A percentile compares a stretch with the other conserved stretches of the same genome.
Conservation (phyloP, 2,329 filamentous ascomycete species). For the Colletotrichum sublineola region DNA sequence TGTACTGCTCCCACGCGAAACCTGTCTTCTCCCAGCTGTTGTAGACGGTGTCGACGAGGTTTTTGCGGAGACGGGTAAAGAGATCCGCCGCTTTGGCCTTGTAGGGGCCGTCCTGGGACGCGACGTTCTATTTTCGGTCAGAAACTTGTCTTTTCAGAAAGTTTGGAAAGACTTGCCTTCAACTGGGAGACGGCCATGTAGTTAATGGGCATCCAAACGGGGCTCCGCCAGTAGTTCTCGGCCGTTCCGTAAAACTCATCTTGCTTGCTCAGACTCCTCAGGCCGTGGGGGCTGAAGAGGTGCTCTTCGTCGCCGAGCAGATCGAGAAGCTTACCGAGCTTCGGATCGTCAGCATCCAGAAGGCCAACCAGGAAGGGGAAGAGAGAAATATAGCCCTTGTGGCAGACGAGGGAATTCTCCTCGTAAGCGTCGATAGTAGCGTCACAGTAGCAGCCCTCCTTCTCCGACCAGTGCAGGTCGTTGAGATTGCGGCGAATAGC, state of each 20-base stretch:
- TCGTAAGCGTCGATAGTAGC: conserved; percentile 96
- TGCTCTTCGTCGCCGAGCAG: conserved; percentile 85
- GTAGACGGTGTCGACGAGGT: conserved; percentile 90
- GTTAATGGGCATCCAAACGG: conserved; percentile 97
- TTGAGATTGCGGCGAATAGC: conserved; percentile 89
- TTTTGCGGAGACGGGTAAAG: conserved; percentile 83
- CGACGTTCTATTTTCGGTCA: conserved; percentile 68
- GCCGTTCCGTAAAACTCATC: conserved; percentile 87
- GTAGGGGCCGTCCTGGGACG: conserved; percentile 75
- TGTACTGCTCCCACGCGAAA: conserved; percentile 99
- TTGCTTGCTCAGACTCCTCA: conserved; percentile 88
- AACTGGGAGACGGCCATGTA: conserved; percentile 87
- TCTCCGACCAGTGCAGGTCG: conserved; percentile 91
- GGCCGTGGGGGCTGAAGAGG: conserved; percentile 90
- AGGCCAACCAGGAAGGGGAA: conserved; percentile 93
- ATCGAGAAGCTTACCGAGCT: conserved; percentile 80
- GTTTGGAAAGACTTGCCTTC: conserved; percentile 67
- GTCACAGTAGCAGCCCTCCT: conserved; percentile 89
- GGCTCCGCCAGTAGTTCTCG: conserved; percentile 97
- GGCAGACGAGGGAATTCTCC: conserved; percentile 89
- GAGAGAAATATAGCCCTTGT: conserved; percentile 95
- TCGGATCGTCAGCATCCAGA: conserved; percentile 78
- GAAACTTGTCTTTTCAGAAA: not conserved
- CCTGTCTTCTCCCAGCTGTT: conserved; percentile 90
- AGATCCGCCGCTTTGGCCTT: conserved; percentile 76